Conservation (phyloP, 2,329 filamentous ascomycete genomes). For the Dactylellina sp. region DNA sequence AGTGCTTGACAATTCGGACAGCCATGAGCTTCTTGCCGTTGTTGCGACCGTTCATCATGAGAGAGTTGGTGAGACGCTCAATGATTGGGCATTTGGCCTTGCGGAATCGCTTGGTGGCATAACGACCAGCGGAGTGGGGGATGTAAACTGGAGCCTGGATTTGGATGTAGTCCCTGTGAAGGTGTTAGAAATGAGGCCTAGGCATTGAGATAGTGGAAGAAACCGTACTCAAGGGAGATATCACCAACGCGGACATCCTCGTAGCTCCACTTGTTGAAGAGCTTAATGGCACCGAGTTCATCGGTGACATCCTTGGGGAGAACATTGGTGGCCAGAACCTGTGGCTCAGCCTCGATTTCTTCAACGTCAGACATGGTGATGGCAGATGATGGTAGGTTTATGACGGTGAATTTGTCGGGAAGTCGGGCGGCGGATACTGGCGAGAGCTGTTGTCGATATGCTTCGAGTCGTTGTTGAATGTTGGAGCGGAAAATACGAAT, state of each 20-base stretch:
- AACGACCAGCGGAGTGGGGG: constrained; percentile 97
- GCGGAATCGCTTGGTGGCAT: constrained; percentile 99
- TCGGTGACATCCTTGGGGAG: constrained; percentile 92
- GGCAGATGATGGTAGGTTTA: constrained; percentile 63
- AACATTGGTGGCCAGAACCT: constrained; percentile 78
- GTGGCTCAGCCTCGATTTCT: constrained; percentile 96
- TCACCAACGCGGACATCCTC: constrained; percentile 99
- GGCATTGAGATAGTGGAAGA: constrained; percentile 60
- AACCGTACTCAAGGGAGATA: constrained; percentile 97
- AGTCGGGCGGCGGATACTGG: constrained; percentile 1
- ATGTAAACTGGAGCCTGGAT: constrained; percentile 99
- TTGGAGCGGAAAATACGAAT: constrained; percentile 20
- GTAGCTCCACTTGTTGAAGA: constrained; percentile 99
- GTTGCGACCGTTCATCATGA: constrained; percentile 99
- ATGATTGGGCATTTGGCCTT: constrained; percentile 99
- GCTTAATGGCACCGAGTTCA: constrained; percentile 92
- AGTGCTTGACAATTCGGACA: constrained; percentile 97
- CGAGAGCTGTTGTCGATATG: constrained; percentile 24
- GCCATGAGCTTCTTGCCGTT: constrained; percentile 99
- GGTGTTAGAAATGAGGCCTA: constrained; percentile 61
- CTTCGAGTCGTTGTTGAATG: constrained; percentile 5
- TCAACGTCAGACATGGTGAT: constrained; percentile 88
- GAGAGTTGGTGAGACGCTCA: constrained; percentile 99
- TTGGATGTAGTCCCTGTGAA: constrained; percentile 95
- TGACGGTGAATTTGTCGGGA: constrained; percentile 6